Base-by-base conservation (phyloP, 2,329 filamentous ascomycete genomes). In the Pseudocercospora macadamiae region DNA sequence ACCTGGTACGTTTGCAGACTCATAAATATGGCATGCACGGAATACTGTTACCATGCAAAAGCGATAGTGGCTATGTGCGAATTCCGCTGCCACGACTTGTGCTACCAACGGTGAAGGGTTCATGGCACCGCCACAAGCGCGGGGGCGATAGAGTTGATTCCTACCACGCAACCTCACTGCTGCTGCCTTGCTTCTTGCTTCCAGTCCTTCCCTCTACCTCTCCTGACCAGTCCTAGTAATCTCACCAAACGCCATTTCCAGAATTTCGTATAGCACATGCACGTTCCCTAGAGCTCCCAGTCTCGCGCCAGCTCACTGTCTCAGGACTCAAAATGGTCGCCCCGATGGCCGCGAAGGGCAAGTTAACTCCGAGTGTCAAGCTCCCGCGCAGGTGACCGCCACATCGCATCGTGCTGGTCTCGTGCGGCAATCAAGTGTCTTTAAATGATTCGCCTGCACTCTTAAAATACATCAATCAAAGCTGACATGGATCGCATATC, bases 401-500 rank as follows among this genome's bases (percentile, higher is more conserved):
- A 23, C 47, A 53, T 34, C 26, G 21, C 47, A 53, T 34, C 26
- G 21, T n/a, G 14, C n/a, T 45, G 48, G 19, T 51, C 54, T 55
- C 21, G 57, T 57, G 60, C 57, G 23, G 36, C 45, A 16, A 30
- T 23, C 23, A 44, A 19, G 9, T 45, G 42, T 51, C 32, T 26
- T 51, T 3, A 25, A 30, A 19, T 23, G 18, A 14, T n/a, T 21
- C 14, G 12, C 19, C 12, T 21, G 23, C 42, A 21, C 25, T 53
- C 18, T 25, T 25, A 4, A n/a, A 28, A 18, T 25, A n/a, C 32
- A 18, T 45, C 37, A 26, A 45, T 21, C 51, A 8, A 44, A n/a
- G 44, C 61, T 65, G 12, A 65, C 54, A 65, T 60, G 48, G 26
- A 39, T n/a, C 47, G 23, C 21, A 30, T 21, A 47, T 55, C 71